Percentiles rank a stretch among this genome's conserved stretches.
These are phyloP conservation scores for Crucibulum laeve DNA, from an alignment of 768 basidiomycete species.

Conservation along the genomic window DNA sequence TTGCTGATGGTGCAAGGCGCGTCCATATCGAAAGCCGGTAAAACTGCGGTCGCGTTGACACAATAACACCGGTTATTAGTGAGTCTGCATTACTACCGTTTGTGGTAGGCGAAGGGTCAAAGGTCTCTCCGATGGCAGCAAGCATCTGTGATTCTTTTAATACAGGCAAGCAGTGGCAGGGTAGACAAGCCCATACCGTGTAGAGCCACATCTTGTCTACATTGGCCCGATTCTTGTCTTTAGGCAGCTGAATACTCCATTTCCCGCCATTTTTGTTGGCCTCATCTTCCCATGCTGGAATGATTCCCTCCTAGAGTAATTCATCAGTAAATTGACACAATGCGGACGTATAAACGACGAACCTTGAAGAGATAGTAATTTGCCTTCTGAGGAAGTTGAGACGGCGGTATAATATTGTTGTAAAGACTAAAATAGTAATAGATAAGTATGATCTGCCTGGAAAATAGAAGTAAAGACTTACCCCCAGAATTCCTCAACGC, in stretches of 20 bases:
- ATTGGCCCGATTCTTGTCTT: conserved; percentile 80
- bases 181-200: conserved; percentile 55
- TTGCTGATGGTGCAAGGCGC: conserved; percentile 61
- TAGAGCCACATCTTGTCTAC: conserved; percentile 99
- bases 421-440: conserved; percentile 55
- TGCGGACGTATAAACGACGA: conserved; percentile 14
- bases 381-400: conserved; percentile 89
- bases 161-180: background rate
- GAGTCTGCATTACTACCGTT: conserved; percentile 46
- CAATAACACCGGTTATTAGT: conserved; percentile 90
- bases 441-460: conserved; percentile 14
- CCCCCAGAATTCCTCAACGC: conserved; percentile 99
- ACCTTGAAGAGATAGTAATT: conserved; percentile 99
- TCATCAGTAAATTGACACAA: conserved; percentile 5
- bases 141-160: conserved; percentile 71
- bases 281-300: conserved; percentile 96
- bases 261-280: conserved; percentile 97
- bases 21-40: conserved; percentile 99
- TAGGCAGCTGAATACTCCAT: conserved; percentile 97
- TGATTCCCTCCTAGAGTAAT: conserved; percentile 75
- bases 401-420: conserved; percentile 97
- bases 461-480: conserved; percentile 29
- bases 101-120: conserved; percentile 77
- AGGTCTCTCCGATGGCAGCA: conserved; percentile 98
- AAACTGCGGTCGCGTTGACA: conserved; percentile 91